phyloP scores from a whole-genome alignment of 306 rosid genomes.

The Geum urbanum region DNA sequence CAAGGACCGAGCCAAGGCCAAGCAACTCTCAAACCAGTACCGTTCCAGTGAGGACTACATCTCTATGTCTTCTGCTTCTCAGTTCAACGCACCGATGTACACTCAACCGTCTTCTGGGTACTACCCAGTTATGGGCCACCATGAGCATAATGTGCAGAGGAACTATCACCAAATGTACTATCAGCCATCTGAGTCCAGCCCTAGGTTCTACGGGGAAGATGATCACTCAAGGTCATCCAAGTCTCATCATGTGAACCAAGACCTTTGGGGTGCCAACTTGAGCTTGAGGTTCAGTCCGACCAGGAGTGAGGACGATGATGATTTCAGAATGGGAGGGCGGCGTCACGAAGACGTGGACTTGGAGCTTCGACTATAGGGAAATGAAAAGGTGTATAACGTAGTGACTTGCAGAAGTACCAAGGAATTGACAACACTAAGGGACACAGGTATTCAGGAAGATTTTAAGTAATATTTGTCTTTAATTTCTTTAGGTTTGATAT shows the following conservation, averaged over 20 bases:
- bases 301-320: constrained; percentile 27
- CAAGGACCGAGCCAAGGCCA: constrained; percentile 68
- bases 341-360: constrained; percentile 61
- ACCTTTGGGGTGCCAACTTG: constrained; percentile 57
- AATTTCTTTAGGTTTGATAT: neutral
- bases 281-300: constrained; percentile 51
- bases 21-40: constrained; percentile 31
- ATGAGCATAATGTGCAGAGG: constrained; percentile 30
- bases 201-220: constrained; percentile 14
- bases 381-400: neutral
- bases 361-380: constrained; percentile 65
- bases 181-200: constrained; percentile 29
- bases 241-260: constrained; percentile 36
- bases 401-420: neutral
- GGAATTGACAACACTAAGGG: neutral
- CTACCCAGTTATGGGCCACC: constrained; percentile 26
- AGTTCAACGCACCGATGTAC: constrained; percentile 27
- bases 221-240: constrained; percentile 29
- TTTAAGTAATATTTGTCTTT: neutral
- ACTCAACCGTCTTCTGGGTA: constrained; percentile 19
- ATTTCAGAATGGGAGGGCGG: constrained; percentile 28
- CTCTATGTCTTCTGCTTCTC: constrained; percentile 19
- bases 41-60: constrained; percentile 22
- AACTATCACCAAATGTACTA: constrained; percentile 32
- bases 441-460: neutral